Base-by-base conservation (phyloP, 192 early-diverging fungal genomes). In the Coemansia sp. region DNA sequence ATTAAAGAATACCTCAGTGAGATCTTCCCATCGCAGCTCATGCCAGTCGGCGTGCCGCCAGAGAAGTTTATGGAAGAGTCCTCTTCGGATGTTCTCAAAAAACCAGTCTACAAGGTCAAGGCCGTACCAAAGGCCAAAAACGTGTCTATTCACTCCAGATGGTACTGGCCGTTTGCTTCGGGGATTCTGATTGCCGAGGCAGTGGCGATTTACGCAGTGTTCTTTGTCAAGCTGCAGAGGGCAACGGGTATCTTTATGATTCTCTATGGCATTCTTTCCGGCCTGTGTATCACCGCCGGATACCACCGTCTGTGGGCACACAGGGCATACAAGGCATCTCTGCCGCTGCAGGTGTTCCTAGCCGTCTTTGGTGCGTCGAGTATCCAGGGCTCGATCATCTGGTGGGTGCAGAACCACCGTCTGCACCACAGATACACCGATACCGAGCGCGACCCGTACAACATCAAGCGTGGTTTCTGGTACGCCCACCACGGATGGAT, bases 401-500 rank as follows among this genome's bases (percentile, higher is more conserved):
- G 91, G 91, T 93, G 91, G 91, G 85, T 82, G 46, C 81, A 90
- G 50, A 86, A 86, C 49, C 91, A 93, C 69, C 86, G 91, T 33
- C 84, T 88, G 58, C 91, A 93, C 69, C 91, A 93, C 78, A 78
- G 91, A 34, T 93, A 86, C 77, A 93, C 91, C 17, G 91, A 93
- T 67, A 89, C 91, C 21, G 87, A 89, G 60, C 82, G 85, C 72
- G 91, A 91, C 61, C 91, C 91, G 34, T 93, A 93, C 78, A 83
- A 81, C 57, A 90, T 90, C 42, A 86, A 90, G 55, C 82, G 85
- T 38, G 91, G 91, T 12, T 78, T 91, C 57, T 83, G 91, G 68
- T 91, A 88, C 66, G 88, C 89, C 7, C 91, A 93, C 68, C 74
- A 91, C 44, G 87, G 88, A 21, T 93, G 91, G 91, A 91, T 93